Conservation (phyloP, 2,329 filamentous ascomycete species). For the Cladosporium halotolerans region DNA sequence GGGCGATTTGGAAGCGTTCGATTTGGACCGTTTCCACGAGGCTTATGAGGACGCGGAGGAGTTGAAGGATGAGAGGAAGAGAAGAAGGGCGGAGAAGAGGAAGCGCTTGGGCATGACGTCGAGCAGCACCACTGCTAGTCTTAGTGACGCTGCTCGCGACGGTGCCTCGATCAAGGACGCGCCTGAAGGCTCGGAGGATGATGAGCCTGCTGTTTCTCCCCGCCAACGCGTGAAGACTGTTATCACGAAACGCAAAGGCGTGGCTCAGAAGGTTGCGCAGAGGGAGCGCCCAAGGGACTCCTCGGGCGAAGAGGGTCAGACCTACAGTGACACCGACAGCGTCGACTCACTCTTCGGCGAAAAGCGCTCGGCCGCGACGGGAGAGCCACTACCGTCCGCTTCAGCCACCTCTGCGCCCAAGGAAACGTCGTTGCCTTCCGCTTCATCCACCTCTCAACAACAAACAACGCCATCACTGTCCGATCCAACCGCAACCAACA, state of each 20-base stretch:
- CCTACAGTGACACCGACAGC: constrained; percentile 4
- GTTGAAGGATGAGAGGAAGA: constrained; percentile 11
- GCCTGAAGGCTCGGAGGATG: constrained; percentile 6
- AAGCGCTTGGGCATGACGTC: constrained; percentile 14
- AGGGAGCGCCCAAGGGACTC: background rate
- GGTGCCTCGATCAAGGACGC: constrained; percentile 13
- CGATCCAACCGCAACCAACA: no score
- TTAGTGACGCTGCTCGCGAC: constrained; percentile 12
- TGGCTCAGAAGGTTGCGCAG: constrained; percentile 17
- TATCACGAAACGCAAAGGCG: constrained; percentile 16
- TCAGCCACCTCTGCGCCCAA: no score
- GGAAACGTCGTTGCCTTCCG: no score
- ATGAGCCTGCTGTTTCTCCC: background rate
- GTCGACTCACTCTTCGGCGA: constrained; percentile 2
- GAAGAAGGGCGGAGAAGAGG: constrained; percentile 23
- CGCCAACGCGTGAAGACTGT: constrained; percentile 1
- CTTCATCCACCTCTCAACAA: no score
- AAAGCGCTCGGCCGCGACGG: no score
- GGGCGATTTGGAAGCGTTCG: constrained; percentile 15
- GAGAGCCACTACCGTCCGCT: no score
- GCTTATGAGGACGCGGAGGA: constrained; percentile 11
- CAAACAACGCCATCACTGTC: no score
- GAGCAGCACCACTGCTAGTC: constrained; percentile 1
- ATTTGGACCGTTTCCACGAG: constrained; percentile 18
- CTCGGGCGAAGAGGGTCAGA: constrained; percentile 8